phyloP scores from a whole-genome alignment of 2,329 filamentous ascomycete species.

The Colletotrichum eleusines region DNA sequence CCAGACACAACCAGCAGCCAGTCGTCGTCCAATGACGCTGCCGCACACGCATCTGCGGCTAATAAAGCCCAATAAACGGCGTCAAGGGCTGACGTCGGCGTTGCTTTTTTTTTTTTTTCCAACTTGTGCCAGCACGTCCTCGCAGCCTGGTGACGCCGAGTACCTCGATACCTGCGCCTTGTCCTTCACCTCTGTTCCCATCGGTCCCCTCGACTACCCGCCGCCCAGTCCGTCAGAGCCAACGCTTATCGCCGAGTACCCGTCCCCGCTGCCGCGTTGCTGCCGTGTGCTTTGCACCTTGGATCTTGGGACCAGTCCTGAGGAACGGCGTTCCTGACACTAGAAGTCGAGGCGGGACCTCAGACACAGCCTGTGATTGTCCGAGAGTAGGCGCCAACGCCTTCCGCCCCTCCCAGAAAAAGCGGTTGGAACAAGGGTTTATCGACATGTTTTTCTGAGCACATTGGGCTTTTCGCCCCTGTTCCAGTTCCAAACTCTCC shows the following conservation, averaged over 20 bases:
- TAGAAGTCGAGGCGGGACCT: constrained; percentile 33
- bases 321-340: constrained; percentile 21
- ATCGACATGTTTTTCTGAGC: constrained; percentile 18
- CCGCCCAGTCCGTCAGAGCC: constrained; percentile 29
- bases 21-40: constrained; percentile 49
- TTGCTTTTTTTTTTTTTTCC: neutral
- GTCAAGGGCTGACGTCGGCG: constrained; percentile 30
- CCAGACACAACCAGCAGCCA: constrained; percentile 51
- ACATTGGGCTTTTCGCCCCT: constrained; percentile 13
- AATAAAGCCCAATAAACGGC: constrained; percentile 25
- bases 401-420: constrained; percentile 18
- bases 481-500: constrained; percentile 28
- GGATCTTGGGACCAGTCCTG: neutral
- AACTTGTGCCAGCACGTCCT: constrained; percentile 20
- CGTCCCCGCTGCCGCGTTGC: constrained; percentile 28
- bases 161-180: constrained; percentile 6
- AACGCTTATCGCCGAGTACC: constrained; percentile 30
- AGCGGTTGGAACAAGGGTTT: constrained; percentile 7
- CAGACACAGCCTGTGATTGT: constrained; percentile 27
- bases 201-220: constrained; percentile 28
- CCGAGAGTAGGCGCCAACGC: constrained; percentile 13
- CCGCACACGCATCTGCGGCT: constrained; percentile 27
- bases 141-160: constrained; percentile 11
- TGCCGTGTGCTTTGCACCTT: constrained; percentile 11
- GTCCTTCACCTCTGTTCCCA: neutral